Percentiles rank a stretch among this genome's conserved stretches.
These are phyloP conservation scores for Caloboletus firmus DNA, from an alignment of 1,284 basidiomycete species.

Conservation along the genomic window DNA sequence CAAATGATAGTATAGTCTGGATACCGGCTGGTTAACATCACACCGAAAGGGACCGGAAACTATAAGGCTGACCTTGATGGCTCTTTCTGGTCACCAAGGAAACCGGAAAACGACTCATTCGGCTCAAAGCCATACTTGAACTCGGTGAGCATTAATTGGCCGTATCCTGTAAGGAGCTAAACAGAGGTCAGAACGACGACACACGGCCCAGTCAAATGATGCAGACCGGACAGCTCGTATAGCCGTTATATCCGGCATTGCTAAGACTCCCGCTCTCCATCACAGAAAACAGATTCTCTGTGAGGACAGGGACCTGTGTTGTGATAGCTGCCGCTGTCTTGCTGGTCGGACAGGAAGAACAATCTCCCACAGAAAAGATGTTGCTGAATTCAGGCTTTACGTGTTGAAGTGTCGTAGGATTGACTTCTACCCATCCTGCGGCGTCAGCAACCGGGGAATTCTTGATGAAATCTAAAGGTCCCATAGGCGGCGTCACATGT, in stretches of 20 bases:
- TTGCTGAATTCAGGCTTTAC: conserved; percentile 78
- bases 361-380: conserved; percentile 90
- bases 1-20: conserved; percentile 83
- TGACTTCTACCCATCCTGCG: conserved; percentile 86
- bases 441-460: conserved; percentile 75
- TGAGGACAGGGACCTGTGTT: conserved; percentile 87
- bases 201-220: neutral
- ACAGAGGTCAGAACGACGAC: conserved; percentile 16
- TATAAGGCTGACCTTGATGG: conserved; percentile 51
- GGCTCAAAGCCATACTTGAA: conserved; percentile 86
- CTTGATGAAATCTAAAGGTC: conserved; percentile 83
- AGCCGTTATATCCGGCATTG: conserved; percentile 75
- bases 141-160: conserved; percentile 87
- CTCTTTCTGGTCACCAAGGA: conserved; percentile 70
- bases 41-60: neutral
- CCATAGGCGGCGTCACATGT: conserved; percentile 92
- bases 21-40: conserved; percentile 6
- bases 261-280: conserved; percentile 72
- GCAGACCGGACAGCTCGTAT: conserved; percentile 80
- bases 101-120: conserved; percentile 77
- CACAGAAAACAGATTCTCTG: conserved; percentile 82
- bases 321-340: conserved; percentile 97
- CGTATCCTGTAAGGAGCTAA: conserved; percentile 81
- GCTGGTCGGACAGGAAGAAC: conserved; percentile 87
- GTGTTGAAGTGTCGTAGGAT: conserved; percentile 80